phyloP scores from a whole-genome alignment of 306 rosid species.

The Pyrus bretschneideri region DNA sequence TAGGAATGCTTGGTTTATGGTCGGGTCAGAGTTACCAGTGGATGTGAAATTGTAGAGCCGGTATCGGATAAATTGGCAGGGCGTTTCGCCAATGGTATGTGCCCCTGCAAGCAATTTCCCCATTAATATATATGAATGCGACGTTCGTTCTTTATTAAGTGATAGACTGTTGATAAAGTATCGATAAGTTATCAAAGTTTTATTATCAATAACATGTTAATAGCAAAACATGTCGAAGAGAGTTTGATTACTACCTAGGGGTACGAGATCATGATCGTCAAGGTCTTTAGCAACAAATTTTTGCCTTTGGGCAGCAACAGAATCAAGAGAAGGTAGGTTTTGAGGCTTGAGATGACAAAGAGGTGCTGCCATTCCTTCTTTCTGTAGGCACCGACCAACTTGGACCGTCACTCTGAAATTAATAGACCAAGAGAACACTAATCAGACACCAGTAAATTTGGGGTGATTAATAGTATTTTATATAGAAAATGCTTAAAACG shows the following conservation, averaged over 20 bases:
- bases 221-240: too few relatives aligned
- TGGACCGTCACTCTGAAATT: slow-evolving; percentile 57
- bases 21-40: slow-evolving; percentile 56
- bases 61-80: slow-evolving; percentile 50
- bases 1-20: slow-evolving; percentile 38
- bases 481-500: too few relatives aligned
- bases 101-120: slow-evolving; percentile 36
- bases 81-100: slow-evolving; percentile 67
- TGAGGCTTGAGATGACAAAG: slow-evolving; percentile 44
- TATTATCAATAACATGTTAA: too few relatives aligned
- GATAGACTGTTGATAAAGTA: neutral
- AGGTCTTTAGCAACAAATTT: slow-evolving; percentile 70
- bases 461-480: neutral
- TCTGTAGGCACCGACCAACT: slow-evolving; percentile 65
- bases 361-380: slow-evolving; percentile 62
- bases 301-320: slow-evolving; percentile 47
- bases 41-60: slow-evolving; percentile 59
- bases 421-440: neutral
- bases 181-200: too few relatives aligned
- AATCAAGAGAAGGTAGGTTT: slow-evolving; percentile 62
- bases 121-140: neutral
- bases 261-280: slow-evolving; percentile 57
- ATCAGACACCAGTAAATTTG: neutral
- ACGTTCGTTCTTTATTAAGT: too few relatives aligned
- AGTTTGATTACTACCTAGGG: slow-evolving; percentile 47